phyloP scores from a whole-genome alignment of 2,329 filamentous ascomycete species.

The Aschersonia sp. region DNA sequence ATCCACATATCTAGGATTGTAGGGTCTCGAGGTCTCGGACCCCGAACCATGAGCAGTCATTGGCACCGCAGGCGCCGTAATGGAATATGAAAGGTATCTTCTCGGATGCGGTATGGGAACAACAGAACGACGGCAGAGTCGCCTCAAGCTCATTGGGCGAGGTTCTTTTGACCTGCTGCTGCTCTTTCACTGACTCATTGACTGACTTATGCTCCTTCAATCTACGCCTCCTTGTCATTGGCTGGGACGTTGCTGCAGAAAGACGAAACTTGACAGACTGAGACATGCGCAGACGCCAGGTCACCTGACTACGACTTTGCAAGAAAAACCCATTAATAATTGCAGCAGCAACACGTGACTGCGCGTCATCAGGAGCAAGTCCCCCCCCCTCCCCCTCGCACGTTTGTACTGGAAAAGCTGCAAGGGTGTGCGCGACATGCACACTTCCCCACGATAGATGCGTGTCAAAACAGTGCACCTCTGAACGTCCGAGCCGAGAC shows the following conservation, averaged over 20 bases:
- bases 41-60: constrained; percentile 13
- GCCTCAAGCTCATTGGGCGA: constrained; percentile 1
- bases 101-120: not conserved
- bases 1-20: constrained; percentile 44
- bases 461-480: not conserved
- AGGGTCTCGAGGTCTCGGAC: constrained; percentile 6
- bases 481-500: constrained; percentile 1
- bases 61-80: not conserved
- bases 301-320: too few relatives aligned
- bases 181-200: too few relatives aligned
- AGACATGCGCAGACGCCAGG: too few relatives aligned
- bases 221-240: too few relatives aligned
- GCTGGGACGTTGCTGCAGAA: too few relatives aligned
- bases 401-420: not conserved
- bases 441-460: constrained; percentile 1
- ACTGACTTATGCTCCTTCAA: too few relatives aligned
- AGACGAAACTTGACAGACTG: too few relatives aligned
- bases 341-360: constrained; percentile 8
- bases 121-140: not conserved
- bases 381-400: too few relatives aligned
- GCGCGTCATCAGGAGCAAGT: constrained; percentile 5
- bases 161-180: not conserved
- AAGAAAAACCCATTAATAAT: constrained; percentile 4
- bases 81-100: constrained; percentile 2
- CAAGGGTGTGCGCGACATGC: constrained; percentile 2